Conservation (phyloP, 441 rosid species). For the Pelargonium cotyledonis region DNA sequence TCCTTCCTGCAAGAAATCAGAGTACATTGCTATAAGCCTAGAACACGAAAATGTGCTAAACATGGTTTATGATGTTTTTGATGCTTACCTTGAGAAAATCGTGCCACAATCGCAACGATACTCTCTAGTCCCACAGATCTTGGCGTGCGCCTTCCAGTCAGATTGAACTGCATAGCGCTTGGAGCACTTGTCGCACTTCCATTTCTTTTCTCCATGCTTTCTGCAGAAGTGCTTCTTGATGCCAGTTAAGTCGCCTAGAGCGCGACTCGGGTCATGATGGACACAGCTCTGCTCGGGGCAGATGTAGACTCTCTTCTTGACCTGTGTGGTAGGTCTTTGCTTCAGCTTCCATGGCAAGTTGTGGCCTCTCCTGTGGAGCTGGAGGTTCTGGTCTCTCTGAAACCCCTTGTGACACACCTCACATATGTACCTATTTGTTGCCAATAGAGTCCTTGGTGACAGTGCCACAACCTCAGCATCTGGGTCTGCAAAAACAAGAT, state of each 20-base stretch:
- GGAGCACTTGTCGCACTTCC: constrained; percentile 61
- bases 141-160: constrained; percentile 58
- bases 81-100: constrained; percentile 45
- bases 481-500: constrained; percentile 33
- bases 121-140: constrained; percentile 60
- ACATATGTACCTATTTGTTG: constrained; percentile 53
- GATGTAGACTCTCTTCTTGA: constrained; percentile 48
- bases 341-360: constrained; percentile 70
- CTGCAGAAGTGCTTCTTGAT: constrained; percentile 61
- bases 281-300: constrained; percentile 56
- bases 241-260: constrained; percentile 55
- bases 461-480: constrained; percentile 54
- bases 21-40: not conserved
- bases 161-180: constrained; percentile 60
- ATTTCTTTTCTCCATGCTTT: constrained; percentile 63
- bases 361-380: constrained; percentile 62
- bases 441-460: constrained; percentile 58
- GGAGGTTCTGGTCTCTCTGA: constrained; percentile 60
- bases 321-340: constrained; percentile 42
- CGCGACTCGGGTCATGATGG: constrained; percentile 57
- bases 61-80: too few species aligned
- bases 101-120: constrained; percentile 60
- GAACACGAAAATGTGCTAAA: too few species aligned
- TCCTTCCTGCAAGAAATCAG: constrained; percentile 36
- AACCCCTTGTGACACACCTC: constrained; percentile 64